Conservation (phyloP, 768 basidiomycete genomes). For the Leucocoprinus sp. region DNA sequence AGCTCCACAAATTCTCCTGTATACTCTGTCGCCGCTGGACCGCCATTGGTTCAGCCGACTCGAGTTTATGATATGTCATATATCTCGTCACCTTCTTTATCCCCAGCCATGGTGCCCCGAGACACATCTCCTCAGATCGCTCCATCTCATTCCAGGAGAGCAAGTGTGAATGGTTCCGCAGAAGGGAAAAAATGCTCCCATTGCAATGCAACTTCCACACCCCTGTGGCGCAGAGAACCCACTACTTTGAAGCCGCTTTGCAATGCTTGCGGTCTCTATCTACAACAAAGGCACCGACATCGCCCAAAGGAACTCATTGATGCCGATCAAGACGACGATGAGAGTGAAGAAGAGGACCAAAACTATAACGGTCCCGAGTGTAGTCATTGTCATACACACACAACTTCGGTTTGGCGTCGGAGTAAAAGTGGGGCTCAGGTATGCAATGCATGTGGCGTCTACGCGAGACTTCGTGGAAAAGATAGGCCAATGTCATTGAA, state of each 20-base stretch:
- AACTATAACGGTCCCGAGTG: conserved; percentile 38
- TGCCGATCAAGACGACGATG: conserved; percentile 35
- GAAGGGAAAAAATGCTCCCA: conserved; percentile 35
- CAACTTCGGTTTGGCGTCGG: conserved; percentile 42
- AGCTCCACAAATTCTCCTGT: conserved; percentile 3
- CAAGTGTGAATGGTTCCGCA: conserved; percentile 23
- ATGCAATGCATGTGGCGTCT: conserved; percentile 46
- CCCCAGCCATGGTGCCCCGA: conserved; percentile 16
- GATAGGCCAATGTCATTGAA: conserved; percentile 37
- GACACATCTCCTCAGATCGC: conserved; percentile 16
- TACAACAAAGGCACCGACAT: conserved; percentile 37
- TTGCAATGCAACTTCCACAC: conserved; percentile 38
- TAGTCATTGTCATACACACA: conserved; percentile 40
- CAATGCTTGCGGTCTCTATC: conserved; percentile 41
- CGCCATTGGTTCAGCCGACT: conserved; percentile 7
- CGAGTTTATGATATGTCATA: conserved; percentile 24
- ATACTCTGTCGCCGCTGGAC: conserved; percentile 4
- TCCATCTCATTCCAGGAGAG: conserved; percentile 19
- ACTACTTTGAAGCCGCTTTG: conserved; percentile 36
- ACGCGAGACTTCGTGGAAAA: conserved; percentile 37
- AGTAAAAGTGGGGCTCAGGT: conserved; percentile 42
- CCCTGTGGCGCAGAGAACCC: conserved; percentile 42
- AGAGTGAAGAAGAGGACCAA: conserved; percentile 29
- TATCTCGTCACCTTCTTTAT: conserved; percentile 26
- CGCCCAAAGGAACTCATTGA: conserved; percentile 43